Evolutionary conservation across 1,284 basidiomycete species (phyloP), one percentile per base, ranked within the genome.

Genomic region (Phellinidium pouzarii): DNA sequence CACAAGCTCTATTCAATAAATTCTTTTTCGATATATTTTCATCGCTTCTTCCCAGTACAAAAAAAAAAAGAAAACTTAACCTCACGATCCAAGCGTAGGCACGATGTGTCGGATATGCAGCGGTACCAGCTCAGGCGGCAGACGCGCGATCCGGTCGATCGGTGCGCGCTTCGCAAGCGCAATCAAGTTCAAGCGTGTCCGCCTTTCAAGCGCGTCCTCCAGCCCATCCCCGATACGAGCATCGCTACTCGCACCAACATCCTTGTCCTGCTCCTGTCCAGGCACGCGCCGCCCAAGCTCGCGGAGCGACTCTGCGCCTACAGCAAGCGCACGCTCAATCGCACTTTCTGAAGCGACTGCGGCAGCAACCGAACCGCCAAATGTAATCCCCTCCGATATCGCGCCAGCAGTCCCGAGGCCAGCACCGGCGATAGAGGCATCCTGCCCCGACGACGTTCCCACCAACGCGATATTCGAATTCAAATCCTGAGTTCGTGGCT

Each of bases 101-200:
- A 86, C 79, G 55, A 79, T 77, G 58, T 74, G 71, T 45, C 83
- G 72, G 55, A 87, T 77, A 59, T 79, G 73, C 56, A 79, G 77
- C 5, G 83, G 84, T 1, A 87, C 80, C 37, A 87, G 66, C 46
- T 84, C 80, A 20, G 74, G 67, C 3, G 84, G 84, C 38, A 87
- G 64, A 37, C 72, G 72, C 17, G 81, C 81, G 53, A 88, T 82
- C 56, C 75, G 79, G 60, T 86, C 82, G 55, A 87, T 64, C 3
- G 86, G 86, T 8, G 84, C 84, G 5, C 85, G 74, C 63, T 87
- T 87, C 50, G 83, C 81, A 23, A 88, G 70, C 2, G 84, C 84
- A 25, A 88, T 72, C 29, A 87, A 67, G 62, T 85, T 87, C 59
- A 87, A 68, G 29, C 85, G 74, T 37, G 87, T 68, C 52, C 79